These are phyloP conservation scores for Diutina pseudorugosa DNA, from an alignment of 1,139 yeast genomes.

Conservation along the genomic window DNA sequence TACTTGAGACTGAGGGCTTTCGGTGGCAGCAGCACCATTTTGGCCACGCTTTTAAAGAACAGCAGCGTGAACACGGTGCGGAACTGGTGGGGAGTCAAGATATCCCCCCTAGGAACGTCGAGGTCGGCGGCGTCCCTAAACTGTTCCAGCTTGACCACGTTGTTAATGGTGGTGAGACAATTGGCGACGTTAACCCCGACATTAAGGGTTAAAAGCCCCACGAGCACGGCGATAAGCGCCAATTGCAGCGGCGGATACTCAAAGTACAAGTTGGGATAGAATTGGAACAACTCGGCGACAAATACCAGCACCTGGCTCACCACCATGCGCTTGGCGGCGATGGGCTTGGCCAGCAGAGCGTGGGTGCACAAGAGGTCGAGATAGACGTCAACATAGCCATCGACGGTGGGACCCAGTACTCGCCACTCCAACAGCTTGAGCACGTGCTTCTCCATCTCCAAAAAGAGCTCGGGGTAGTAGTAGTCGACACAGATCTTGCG, in stretches of 20 bases:
- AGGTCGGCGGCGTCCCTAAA: not conserved
- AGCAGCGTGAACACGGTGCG: not conserved
- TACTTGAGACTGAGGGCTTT: slow-evolving; percentile 31
- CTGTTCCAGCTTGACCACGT: not conserved
- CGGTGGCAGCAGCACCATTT: slow-evolving; percentile 34
- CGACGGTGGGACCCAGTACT: slow-evolving; percentile 46
- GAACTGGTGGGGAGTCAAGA: slow-evolving; percentile 1
- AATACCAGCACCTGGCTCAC: slow-evolving; percentile 45
- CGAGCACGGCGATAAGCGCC: slow-evolving; percentile 37
- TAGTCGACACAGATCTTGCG: slow-evolving; percentile 53
- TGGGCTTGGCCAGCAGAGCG: slow-evolving; percentile 15
- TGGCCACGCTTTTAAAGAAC: slow-evolving; percentile 12
- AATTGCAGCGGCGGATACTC: slow-evolving; percentile 43
- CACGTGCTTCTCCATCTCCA: slow-evolving; percentile 59
- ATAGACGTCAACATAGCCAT: slow-evolving; percentile 46
- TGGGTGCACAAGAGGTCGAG: slow-evolving; percentile 16
- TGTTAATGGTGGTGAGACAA: not conserved
- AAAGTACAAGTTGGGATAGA: slow-evolving; percentile 47
- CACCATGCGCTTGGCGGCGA: slow-evolving; percentile 14
- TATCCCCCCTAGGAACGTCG: not conserved
- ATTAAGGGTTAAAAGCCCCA: slow-evolving; percentile 8
- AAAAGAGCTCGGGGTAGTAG: slow-evolving; percentile 44
- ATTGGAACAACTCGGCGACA: slow-evolving; percentile 54
- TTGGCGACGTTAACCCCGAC: slow-evolving; percentile 4
- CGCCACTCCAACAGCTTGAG: slow-evolving; percentile 48